phyloP scores from a whole-genome alignment of 2,329 filamentous ascomycete species.

The Aspergillus neoniger region DNA sequence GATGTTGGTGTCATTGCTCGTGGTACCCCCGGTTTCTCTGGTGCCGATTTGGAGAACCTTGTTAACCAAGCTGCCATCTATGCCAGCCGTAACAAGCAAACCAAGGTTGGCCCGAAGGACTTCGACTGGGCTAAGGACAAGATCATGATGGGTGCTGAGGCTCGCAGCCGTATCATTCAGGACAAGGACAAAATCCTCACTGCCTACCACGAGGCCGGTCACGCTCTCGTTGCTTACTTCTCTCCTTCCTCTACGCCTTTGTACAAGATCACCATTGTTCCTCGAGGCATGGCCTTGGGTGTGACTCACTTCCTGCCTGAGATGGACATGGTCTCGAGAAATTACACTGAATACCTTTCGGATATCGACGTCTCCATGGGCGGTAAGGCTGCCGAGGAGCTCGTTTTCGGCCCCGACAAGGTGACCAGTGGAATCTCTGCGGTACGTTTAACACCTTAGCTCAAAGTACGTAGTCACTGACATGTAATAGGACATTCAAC shows the following conservation, averaged over 20 bases:
- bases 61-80: constrained; percentile 94
- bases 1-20: constrained; percentile 82
- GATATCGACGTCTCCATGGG: constrained; percentile 79
- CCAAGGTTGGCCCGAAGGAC: constrained; percentile 73
- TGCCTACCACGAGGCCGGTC: constrained; percentile 95
- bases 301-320: constrained; percentile 85
- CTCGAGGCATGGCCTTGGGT: constrained; percentile 81
- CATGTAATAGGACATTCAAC: constrained; percentile 69
- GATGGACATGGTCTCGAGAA: constrained; percentile 87
- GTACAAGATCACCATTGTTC: constrained; percentile 97
- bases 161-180: constrained; percentile 83
- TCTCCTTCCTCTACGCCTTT: constrained; percentile 73
- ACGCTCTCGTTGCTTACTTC: constrained; percentile 86
- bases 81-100: constrained; percentile 83
- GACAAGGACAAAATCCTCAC: constrained; percentile 94
- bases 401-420: constrained; percentile 86
- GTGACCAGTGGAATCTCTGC: constrained; percentile 85
- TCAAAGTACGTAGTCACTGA: constrained; percentile 17
- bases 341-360: constrained; percentile 80
- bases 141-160: constrained; percentile 94
- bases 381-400: constrained; percentile 84
- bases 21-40: constrained; percentile 87
- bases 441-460: constrained; percentile 53
- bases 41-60: constrained; percentile 93
- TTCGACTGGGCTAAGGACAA: constrained; percentile 98